Percentiles rank a stretch among this genome's conserved stretches.
Conservation (phyloP, 2,329 filamentous ascomycete species). For the Penicillium vulpinum region DNA sequence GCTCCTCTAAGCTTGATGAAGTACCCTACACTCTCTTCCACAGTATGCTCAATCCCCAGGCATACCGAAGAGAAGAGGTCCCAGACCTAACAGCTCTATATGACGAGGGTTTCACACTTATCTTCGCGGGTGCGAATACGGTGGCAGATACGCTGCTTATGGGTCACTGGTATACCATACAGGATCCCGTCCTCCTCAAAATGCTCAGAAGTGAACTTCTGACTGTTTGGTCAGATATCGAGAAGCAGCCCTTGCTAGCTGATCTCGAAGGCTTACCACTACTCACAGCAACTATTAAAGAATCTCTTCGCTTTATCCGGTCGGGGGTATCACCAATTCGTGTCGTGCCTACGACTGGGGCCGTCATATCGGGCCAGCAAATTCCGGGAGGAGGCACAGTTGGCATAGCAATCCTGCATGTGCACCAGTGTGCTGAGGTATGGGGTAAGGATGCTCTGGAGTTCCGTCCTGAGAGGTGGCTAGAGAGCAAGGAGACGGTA, state of each 20-base stretch:
- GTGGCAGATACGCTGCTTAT: constrained; percentile 11
- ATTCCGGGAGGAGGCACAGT: background rate
- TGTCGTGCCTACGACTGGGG: background rate
- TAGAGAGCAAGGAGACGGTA: background rate
- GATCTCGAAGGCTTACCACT: background rate
- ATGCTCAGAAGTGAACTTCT: background rate
- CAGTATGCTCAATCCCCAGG: background rate
- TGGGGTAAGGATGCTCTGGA: background rate
- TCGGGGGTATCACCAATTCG: background rate
- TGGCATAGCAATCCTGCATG: background rate
- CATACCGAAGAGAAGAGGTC: constrained; percentile 1
- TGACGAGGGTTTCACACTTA: constrained; percentile 13
- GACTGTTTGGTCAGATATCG: background rate
- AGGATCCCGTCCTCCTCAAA: background rate
- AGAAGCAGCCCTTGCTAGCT: background rate
- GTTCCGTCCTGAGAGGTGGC: background rate
- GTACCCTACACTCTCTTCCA: background rate
- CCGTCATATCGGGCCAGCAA: background rate
- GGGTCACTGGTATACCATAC: constrained; percentile 10
- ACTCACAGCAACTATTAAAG: background rate
- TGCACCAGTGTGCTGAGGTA: background rate
- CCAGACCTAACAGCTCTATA: constrained; percentile 4
- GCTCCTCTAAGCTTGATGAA: background rate
- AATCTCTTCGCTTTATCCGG: background rate
- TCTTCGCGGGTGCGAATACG: constrained; percentile 12